Base-by-base conservation (phyloP, 139 green algal genomes). In the Tetradesmus obliquus region DNA sequence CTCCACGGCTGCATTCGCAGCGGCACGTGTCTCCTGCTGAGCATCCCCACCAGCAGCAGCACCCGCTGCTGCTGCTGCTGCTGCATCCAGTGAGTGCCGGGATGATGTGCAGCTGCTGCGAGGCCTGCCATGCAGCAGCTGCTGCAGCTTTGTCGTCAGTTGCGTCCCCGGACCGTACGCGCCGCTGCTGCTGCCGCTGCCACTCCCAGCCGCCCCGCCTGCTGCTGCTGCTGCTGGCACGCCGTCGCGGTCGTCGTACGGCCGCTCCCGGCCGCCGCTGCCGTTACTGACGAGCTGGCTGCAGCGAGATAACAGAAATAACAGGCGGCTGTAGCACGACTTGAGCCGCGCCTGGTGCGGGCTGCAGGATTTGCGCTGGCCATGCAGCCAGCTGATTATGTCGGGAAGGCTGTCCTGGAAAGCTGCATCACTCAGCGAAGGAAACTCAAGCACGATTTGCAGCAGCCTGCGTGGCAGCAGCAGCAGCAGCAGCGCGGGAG, bases 231-330 rank as follows among this genome's bases (percentile, higher is more conserved):
- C 82, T 74, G 32, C 82, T 54, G 57, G 57, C 51, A 55, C 32
- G 32, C 32, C 76, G 84, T 79, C 54, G 54, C 45, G 0, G 76
- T 51, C n/a, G 8, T 45, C 32, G 76, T 13, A 51, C 10, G 20
- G 51, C 22, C 55, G 55, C 88, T 79, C 55, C 54, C 55, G 84
- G 57, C 22, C n/a, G 10, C 24, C 58, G 20, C 84, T 51, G 84
- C 82, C 92, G 20, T 88, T 91, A n/a, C 93, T 71, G 8, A 97
- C 81, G 15, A 97, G 91, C 17, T 95, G 93, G 58, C 89, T 95
- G 91, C 95, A 97, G 10, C 94, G 91, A 5, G 95, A 95, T 7
- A 97, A 90, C 82, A 97, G 96, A 90, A 97, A 97, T 72, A 97
- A 93, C 90, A 97, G 90, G n/a, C 94, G 94, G 10, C 95, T 97